Base-by-base conservation (phyloP, 805 yeast species). In the Torulaspora microellipsoides region DNA sequence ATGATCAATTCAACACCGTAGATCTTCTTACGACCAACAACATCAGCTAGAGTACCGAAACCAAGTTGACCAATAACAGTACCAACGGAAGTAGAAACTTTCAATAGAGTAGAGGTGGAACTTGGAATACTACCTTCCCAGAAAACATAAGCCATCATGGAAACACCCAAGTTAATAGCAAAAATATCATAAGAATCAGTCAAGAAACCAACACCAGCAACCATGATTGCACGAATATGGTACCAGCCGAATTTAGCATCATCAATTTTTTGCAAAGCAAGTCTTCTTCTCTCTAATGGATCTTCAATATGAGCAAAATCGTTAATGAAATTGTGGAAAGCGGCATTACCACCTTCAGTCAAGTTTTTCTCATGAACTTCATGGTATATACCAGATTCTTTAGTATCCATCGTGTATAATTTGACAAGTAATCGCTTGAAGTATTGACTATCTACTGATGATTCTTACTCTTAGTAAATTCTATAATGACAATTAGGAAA, bases 161-260 rank as follows among this genome's bases (percentile, higher is more conserved):
- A 60, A 42, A 85, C 69, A 66, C 85, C 91, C 71, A 88, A 71
- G 68, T 84, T 85, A 57, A 88, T 88, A 54, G 96, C 90, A 59
- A 88, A 89, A 54, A 89, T 85, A 73, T 89, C 96, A 67, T 89
- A 88, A 43, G 96, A 80, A 69, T 88, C 96, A 25, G 95, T 88
- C 68, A 89, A 66, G 79, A 88, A 88, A 65, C 96, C 96, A 53
- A 88, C 93, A 73, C 96, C 88, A 10, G 95, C 95, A 62, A 86
- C 88, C 66, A 78, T 63, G 57, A 86, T 84, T 72, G 88, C 85
- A 68, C 87, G 78, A 42, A 85, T 67, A 59, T 85, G 93, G 59
- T 85, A 82, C 93, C 89, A 82, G 46, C 90, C 86, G 55, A 85
- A 85, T 0, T 73, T 66, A 42, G 88, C 85, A 54, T 82, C 80